A percentile compares a stretch with the other conserved stretches of the same genome.
These are phyloP conservation scores for Trichothecium sympodiale DNA, from an alignment of 2,329 filamentous ascomycete genomes.

Conservation along the genomic window DNA sequence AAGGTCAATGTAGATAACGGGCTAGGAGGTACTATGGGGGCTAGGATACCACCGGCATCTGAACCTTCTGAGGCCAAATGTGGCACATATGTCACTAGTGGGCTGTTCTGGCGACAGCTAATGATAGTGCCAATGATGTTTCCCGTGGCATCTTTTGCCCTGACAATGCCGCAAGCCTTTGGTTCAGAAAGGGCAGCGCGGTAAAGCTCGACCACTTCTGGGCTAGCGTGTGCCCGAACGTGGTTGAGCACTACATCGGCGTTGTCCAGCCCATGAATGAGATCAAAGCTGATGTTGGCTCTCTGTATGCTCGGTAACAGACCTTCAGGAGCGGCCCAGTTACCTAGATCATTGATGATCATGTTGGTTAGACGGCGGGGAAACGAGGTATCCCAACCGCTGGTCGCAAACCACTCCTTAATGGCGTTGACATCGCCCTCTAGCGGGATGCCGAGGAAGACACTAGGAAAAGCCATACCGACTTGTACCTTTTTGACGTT, in stretches of 20 bases:
- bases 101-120: slow-evolving; percentile 61
- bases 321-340: slow-evolving; percentile 67
- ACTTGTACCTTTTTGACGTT: slow-evolving; percentile 73
- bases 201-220: slow-evolving; percentile 73
- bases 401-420: slow-evolving; percentile 76
- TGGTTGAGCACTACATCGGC: slow-evolving; percentile 63
- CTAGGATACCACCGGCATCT: slow-evolving; percentile 64
- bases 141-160: slow-evolving; percentile 59
- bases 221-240: slow-evolving; percentile 61
- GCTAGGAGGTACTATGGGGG: slow-evolving; percentile 61
- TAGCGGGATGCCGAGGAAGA: slow-evolving; percentile 73
- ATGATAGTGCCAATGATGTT: slow-evolving; percentile 71
- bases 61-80: slow-evolving; percentile 46
- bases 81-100: slow-evolving; percentile 59
- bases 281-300: slow-evolving; percentile 67
- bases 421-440: slow-evolving; percentile 33
- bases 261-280: slow-evolving; percentile 72
- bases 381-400: slow-evolving; percentile 71
- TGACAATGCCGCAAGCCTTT: slow-evolving; percentile 68
- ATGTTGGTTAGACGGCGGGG: slow-evolving; percentile 52
- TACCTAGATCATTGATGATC: slow-evolving; percentile 58
- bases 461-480: slow-evolving; percentile 69
- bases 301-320: slow-evolving; percentile 63
- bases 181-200: slow-evolving; percentile 60
- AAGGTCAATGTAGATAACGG: slow-evolving; percentile 58